Conservation (phyloP, 257 asterid genomes). For the Petunia axillaris region DNA sequence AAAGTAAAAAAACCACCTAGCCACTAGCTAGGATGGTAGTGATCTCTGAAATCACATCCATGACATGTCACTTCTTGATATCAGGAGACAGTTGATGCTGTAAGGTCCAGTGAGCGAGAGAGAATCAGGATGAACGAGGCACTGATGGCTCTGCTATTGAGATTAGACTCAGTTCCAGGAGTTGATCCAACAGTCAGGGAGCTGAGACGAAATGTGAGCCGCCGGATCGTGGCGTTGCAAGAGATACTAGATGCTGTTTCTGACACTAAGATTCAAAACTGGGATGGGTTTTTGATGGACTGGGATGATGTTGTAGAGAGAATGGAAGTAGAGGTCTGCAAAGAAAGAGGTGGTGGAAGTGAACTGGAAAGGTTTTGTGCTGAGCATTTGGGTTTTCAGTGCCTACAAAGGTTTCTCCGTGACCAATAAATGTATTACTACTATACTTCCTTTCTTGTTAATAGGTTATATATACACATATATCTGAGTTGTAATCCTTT, state of each 20-base stretch:
- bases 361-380: slow-evolving; percentile 91
- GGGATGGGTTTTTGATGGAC: slow-evolving; percentile 79
- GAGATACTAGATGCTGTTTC: slow-evolving; percentile 89
- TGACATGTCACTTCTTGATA: slow-evolving; percentile 14
- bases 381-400: slow-evolving; percentile 82
- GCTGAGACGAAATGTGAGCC: slow-evolving; percentile 84
- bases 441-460: background rate
- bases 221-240: slow-evolving; percentile 85
- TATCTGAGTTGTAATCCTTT: background rate
- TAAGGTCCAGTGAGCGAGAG: slow-evolving; percentile 67
- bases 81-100: slow-evolving; percentile 98
- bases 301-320: slow-evolving; percentile 82
- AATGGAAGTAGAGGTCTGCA: slow-evolving; percentile 70
- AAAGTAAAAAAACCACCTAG: background rate
- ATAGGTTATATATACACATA: slow-evolving; percentile 9
- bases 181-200: slow-evolving; percentile 81
- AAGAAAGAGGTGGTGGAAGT: slow-evolving; percentile 63
- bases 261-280: slow-evolving; percentile 59
- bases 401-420: slow-evolving; percentile 91
- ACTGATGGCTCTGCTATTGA: slow-evolving; percentile 66
- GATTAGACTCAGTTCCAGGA: slow-evolving; percentile 91
- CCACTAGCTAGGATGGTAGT: background rate
- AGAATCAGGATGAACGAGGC: slow-evolving; percentile 82
- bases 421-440: slow-evolving; percentile 54
- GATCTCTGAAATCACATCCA: background rate